Base-by-base conservation (phyloP, 768 basidiomycete genomes). In the Tylopilus vinaceipallidus region DNA sequence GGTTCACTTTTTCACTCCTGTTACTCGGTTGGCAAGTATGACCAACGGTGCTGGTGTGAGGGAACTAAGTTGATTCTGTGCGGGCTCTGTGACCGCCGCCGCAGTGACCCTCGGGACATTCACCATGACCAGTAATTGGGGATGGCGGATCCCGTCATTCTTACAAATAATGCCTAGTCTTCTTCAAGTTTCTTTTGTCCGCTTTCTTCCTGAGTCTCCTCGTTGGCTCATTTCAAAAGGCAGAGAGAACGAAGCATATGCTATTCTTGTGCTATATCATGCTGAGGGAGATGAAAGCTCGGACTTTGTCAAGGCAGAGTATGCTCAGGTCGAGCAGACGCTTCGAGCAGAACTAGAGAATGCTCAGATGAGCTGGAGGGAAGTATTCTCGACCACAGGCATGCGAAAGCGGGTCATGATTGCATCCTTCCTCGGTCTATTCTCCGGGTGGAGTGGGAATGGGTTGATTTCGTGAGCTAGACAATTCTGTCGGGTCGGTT, bases 71-170 rank as follows among this genome's bases (percentile, higher is more conserved):
- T 44, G n/a, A 62, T 22, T 10, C 10, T 2, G 16, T 5, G 6
- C 16, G 63, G 60, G 60, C n/a, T 24, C 61, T 26, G 8, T 63
- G 7, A 22, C 29, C 22, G 81, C 82, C 5, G 80, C 81, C 9
- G 79, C 75, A 4, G 49, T 53, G 19, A 88, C 83, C 0, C 77
- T 85, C 30, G 80, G 80, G 9, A 86, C 86, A 0, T 87, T 86
- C 70, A 53, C 68, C 10, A 81, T 86, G 73, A 41, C 57, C 0
- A 76, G 56, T 42, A 75, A 80, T 56, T 83, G 82, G 82, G 81
- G 78, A 10, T 86, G 84, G 84, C 74, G 84, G n/a, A 82, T 85
- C 20, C 84, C 83, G 0, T 63, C 57, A 1, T 79, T 82, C n/a
- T 72, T 84, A 5, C 84, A 86, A 61, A 55, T 78, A 30, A 60